These are phyloP conservation scores for Circinella umbellata DNA, from an alignment of 371 early-diverging fungal species.

Conservation along the genomic window DNA sequence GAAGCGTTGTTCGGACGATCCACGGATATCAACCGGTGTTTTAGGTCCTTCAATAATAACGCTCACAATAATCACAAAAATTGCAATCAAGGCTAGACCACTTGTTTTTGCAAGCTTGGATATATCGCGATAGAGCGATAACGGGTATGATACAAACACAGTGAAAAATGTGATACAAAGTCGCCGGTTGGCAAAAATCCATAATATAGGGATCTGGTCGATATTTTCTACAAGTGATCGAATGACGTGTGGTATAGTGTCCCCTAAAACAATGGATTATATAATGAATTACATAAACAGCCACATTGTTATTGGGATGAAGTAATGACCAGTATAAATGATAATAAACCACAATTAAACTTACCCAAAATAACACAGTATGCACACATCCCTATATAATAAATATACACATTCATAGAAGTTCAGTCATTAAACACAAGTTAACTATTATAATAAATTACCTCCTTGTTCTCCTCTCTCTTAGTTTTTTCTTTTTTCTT, in stretches of 20 bases:
- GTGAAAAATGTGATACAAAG: slow-evolving; percentile 72
- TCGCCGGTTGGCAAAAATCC: slow-evolving; percentile 55
- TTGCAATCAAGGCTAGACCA: slow-evolving; percentile 75
- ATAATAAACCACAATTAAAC: neutral
- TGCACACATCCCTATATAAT: slow-evolving; percentile 68
- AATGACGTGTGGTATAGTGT: slow-evolving; percentile 79
- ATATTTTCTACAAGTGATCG: slow-evolving; percentile 65
- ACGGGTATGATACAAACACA: slow-evolving; percentile 69
- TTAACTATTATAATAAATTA: too few species aligned
- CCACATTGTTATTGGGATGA: neutral
- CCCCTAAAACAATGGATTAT: slow-evolving; percentile 49
- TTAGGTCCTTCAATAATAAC: slow-evolving; percentile 76
- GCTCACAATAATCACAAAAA: slow-evolving; percentile 72
- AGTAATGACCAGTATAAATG: too few species aligned
- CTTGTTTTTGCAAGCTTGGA: slow-evolving; percentile 81
- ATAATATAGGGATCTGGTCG: slow-evolving; percentile 48
- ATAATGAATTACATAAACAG: neutral
- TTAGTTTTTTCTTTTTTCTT: neutral
- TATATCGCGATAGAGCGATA: slow-evolving; percentile 78
- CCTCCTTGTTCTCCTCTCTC: too few species aligned
- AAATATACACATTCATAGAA: too few species aligned
- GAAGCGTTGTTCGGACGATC: slow-evolving; percentile 49
- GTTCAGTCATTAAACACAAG: neutral
- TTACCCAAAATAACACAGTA: slow-evolving; percentile 66
- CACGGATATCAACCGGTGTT: slow-evolving; percentile 55